Percentiles rank a stretch among this genome's conserved stretches.
These are phyloP conservation scores for Spongospora subterranea DNA, from an alignment of 208 protist species.

Conservation along the genomic window DNA sequence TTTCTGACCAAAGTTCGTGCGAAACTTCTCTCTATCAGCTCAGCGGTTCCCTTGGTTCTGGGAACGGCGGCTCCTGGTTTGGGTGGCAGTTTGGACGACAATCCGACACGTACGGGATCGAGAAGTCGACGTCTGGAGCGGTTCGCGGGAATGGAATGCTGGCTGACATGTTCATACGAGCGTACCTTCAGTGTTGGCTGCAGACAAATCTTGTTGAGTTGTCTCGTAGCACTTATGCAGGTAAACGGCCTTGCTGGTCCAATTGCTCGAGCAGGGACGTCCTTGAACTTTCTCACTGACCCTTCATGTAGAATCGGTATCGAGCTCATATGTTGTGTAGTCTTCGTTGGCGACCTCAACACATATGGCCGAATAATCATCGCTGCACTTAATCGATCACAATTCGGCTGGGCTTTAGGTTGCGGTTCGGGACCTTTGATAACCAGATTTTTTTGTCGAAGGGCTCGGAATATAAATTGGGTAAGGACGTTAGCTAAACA, in stretches of 20 bases:
- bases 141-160: too few species aligned
- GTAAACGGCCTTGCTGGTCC: not conserved
- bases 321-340: not conserved
- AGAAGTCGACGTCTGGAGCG: too few species aligned
- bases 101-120: too few species aligned
- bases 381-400: not conserved
- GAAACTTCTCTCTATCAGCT: too few species aligned
- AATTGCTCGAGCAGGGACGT: not conserved
- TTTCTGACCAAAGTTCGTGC: too few species aligned
- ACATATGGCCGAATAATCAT: not conserved
- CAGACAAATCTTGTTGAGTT: not conserved
- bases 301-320: not conserved
- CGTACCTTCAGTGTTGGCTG: too few species aligned
- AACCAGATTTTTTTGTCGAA: too few species aligned
- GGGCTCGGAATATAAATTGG: not conserved
- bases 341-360: not conserved
- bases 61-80: too few species aligned
- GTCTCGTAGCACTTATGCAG: not conserved
- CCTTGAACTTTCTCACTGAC: not conserved
- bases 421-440: not conserved
- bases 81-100: too few species aligned
- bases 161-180: too few species aligned
- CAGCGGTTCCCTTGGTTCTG: too few species aligned
- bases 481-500: not conserved
- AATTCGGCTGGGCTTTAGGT: not conserved